Evolutionary conservation across 805 yeast species (phyloP).

Genomic region (Pichia membranifaciens): DNA sequence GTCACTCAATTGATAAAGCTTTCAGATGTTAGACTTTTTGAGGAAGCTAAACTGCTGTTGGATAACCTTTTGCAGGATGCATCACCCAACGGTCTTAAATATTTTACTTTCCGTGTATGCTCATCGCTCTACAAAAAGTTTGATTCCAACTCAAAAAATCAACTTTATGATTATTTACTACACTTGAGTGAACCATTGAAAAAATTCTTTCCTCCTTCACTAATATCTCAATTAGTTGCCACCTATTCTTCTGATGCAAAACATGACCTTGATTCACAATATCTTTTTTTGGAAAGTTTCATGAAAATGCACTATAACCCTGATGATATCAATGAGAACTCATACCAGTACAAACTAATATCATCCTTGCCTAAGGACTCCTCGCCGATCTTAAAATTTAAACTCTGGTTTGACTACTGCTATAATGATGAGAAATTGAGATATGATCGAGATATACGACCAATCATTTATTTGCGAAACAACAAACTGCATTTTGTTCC

Average conservation of each 20-base stretch:
- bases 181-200: neutral
- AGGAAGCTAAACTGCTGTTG: neutral
- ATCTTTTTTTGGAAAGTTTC: conserved; percentile 4
- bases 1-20: conserved; percentile 8
- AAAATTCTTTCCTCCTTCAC: conserved; percentile 8
- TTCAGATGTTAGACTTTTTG: neutral
- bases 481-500: conserved; percentile 13
- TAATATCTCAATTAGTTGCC: conserved; percentile 2
- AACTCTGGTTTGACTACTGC: conserved; percentile 13
- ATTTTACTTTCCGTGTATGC: conserved; percentile 5
- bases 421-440: conserved; percentile 7
- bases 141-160: conserved; percentile 3
- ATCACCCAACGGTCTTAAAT: conserved; percentile 10
- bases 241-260: neutral
- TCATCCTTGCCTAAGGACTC: conserved; percentile 7
- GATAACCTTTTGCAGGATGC: neutral
- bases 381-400: conserved; percentile 6
- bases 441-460: conserved; percentile 7
- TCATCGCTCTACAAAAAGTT: conserved; percentile 5
- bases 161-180: conserved; percentile 3
- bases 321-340: conserved; percentile 1
- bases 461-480: conserved; percentile 9
- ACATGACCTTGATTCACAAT: conserved; percentile 1
- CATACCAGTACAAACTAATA: conserved; percentile 9
- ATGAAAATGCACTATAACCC: conserved; percentile 8